phyloP scores from a whole-genome alignment of 2,329 filamentous ascomycete species.

The Zelopaecilomyces penicillatus region DNA sequence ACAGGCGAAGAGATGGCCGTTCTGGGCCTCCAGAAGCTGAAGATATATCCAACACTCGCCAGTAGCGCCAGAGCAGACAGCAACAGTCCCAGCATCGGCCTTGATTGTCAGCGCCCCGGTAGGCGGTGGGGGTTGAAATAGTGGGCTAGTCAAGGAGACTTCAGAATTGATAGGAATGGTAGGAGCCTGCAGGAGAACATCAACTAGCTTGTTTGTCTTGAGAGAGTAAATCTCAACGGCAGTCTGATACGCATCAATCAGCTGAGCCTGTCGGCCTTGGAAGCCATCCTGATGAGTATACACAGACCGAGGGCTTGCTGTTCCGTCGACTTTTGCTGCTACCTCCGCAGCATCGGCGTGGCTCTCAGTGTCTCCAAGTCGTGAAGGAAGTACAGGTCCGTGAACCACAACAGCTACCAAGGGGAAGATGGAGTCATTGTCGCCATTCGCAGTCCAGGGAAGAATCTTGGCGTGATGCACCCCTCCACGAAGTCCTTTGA shows the following conservation, averaged over 20 bases:
- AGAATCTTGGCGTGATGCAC: slow-evolving; percentile 78
- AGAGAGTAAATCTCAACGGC: slow-evolving; percentile 85
- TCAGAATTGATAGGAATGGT: slow-evolving; percentile 48
- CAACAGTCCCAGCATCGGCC: slow-evolving; percentile 62
- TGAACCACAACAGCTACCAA: slow-evolving; percentile 74
- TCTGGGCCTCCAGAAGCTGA: slow-evolving; percentile 36
- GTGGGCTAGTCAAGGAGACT: slow-evolving; percentile 49
- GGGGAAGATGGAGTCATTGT: slow-evolving; percentile 53
- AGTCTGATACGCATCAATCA: slow-evolving; percentile 66
- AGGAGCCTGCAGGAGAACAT: slow-evolving; percentile 65
- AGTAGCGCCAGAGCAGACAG: slow-evolving; percentile 70
- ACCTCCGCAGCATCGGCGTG: slow-evolving; percentile 29
- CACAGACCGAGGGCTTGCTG: slow-evolving; percentile 33
- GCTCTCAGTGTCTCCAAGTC: slow-evolving; percentile 25
- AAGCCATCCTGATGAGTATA: slow-evolving; percentile 28
- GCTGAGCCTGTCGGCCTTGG: slow-evolving; percentile 25
- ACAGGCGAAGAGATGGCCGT: slow-evolving; percentile 49
- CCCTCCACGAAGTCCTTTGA: slow-evolving; percentile 71
- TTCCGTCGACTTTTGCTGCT: slow-evolving; percentile 31
- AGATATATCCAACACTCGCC: slow-evolving; percentile 80
- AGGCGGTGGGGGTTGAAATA: slow-evolving; percentile 61
- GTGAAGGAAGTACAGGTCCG: slow-evolving; percentile 54
- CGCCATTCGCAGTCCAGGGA: slow-evolving; percentile 52
- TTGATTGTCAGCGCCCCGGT: slow-evolving; percentile 66
- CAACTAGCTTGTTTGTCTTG: slow-evolving; percentile 60